Base-by-base conservation (phyloP, 1,284 basidiomycete species). In the Melampsora larici-populina region DNA sequence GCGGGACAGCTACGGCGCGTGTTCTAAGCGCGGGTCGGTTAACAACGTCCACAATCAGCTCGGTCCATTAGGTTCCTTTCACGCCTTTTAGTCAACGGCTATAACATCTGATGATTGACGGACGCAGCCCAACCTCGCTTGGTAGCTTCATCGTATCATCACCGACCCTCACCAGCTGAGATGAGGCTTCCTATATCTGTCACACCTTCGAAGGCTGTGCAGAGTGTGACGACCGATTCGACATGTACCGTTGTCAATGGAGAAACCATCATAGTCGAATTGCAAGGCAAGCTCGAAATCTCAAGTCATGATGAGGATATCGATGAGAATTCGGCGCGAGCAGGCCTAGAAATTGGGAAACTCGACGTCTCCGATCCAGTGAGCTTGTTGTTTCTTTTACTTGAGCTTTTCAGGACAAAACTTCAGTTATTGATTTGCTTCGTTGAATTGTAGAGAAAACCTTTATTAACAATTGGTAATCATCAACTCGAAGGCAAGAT, bases 401-500 rank as follows among this genome's bases (percentile, higher is more conserved):
- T 31, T 1, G 36, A 49, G 29, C 33, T 63, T 40, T 24, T 72
- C 24, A 29, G 11, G 26, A 51, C 49, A 51, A 26, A 46, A 75
- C 6, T 58, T 67, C 24, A 1, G 46, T 55, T 43, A 11, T 18
- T 33, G 26, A 9, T 46, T 21, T 24, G 13, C 31, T n/a, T 55
- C 55, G 51, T 24, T 9, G 29, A 33, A 67, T 31, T 9, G 2
- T 46, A 77, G 75, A 68, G 70, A 33, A 77, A 77, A 58, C 75
- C 75, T 18, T 63, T 77, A 9, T 70, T 70, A 43, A 64, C 66
- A 13, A 77, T 77, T 13, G 75, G 75, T 17, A 77, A 77, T 58
- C 75, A 77, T 55, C 66, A 70, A n/a, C 67, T 77, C 18, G 75
- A 77, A 70, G 75, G 75, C 2, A 77, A 77, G 49, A 51, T 29